Percentiles rank a stretch among this genome's conserved stretches.
phyloP scores from a whole-genome alignment of 306 rosid genomes.

The Medicago truncatula region DNA sequence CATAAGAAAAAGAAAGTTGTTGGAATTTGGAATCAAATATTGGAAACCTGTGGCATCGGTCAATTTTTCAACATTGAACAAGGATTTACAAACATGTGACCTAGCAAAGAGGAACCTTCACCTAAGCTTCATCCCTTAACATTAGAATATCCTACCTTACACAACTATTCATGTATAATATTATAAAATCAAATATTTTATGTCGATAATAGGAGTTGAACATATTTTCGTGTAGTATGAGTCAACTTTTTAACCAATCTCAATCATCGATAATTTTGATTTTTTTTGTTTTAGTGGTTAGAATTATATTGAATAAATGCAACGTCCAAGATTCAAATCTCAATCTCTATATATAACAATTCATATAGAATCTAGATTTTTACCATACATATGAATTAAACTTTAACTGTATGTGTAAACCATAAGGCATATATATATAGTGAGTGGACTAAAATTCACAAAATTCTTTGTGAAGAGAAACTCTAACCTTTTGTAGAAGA shows the following conservation, averaged over 20 bases:
- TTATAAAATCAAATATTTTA: not conserved
- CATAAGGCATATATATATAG: not conserved
- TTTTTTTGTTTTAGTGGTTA: too few relatives aligned
- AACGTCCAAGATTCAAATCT: too few relatives aligned
- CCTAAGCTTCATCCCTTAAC: not conserved
- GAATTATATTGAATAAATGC: too few relatives aligned
- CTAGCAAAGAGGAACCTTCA: not conserved
- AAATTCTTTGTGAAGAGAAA: slow-evolving; percentile 4
- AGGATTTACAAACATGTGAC: slow-evolving; percentile 22
- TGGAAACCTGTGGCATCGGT: not conserved
- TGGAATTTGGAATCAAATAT: slow-evolving; percentile 4
- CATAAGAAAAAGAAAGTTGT: slow-evolving; percentile 14
- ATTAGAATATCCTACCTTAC: not conserved
- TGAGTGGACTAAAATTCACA: not conserved
- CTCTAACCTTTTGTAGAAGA: slow-evolving; percentile 69
- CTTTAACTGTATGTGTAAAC: not conserved
- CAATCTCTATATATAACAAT: too few relatives aligned
- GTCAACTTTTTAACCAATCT: too few relatives aligned
- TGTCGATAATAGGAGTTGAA: too few relatives aligned
- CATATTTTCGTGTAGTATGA: too few relatives aligned
- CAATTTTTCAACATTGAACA: slow-evolving; percentile 6
- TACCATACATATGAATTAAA: too few relatives aligned
- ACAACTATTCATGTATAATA: not conserved
- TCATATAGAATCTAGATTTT: too few relatives aligned
- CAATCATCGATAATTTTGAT: too few relatives aligned